Evolutionary conservation across 805 yeast genomes (phyloP).

Genomic region (Metschnikowia corniflorae): DNA sequence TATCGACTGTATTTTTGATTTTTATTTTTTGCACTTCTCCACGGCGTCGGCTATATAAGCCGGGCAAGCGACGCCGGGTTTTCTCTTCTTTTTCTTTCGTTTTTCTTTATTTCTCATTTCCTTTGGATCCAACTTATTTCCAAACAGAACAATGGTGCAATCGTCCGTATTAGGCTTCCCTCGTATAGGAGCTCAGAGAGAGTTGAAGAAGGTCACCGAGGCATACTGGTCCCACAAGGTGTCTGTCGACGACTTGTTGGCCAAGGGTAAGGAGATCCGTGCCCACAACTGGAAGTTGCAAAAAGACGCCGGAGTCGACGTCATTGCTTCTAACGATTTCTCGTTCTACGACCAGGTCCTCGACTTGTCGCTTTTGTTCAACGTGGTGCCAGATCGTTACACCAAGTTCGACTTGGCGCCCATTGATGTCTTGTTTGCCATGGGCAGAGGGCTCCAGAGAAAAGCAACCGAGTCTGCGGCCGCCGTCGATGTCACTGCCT

Average conservation of each 20-base stretch:
- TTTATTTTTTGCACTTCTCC: constrained; percentile 5
- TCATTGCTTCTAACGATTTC: constrained; percentile 97
- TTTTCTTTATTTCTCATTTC: no score
- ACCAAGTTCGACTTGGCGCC: constrained; percentile 84
- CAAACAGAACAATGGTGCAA: constrained; percentile 67
- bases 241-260: constrained; percentile 77
- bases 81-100: neutral
- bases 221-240: constrained; percentile 98
- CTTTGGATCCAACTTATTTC: neutral
- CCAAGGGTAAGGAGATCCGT: constrained; percentile 94
- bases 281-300: constrained; percentile 97
- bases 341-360: constrained; percentile 97
- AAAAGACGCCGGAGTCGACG: constrained; percentile 93
- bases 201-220: constrained; percentile 97
- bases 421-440: constrained; percentile 92
- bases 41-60: constrained; percentile 7
- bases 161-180: constrained; percentile 99
- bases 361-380: constrained; percentile 88
- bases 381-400: constrained; percentile 96
- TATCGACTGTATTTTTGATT: no score
- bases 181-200: constrained; percentile 99
- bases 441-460: constrained; percentile 99
- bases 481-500: constrained; percentile 97
- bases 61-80: neutral
- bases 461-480: constrained; percentile 81